Evolutionary conservation across 768 basidiomycete genomes (phyloP), one percentile per base, ranked within the genome.

Genomic region (Hygrophorus pudorinus): DNA sequence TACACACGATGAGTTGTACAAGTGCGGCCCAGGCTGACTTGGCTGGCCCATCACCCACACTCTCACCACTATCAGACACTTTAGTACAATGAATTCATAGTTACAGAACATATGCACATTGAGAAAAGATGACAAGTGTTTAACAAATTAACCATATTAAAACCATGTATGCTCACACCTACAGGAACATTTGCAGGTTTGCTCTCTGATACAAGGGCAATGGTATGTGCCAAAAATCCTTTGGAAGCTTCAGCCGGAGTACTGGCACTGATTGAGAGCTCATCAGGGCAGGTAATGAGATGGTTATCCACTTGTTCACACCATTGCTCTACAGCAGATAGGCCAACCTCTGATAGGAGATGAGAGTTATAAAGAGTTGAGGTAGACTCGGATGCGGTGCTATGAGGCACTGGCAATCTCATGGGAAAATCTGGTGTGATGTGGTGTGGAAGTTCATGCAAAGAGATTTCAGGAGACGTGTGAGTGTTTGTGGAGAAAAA

Each of bases 31-130:
- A 46, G 28, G 40, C 33, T 10, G 45, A 40, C 27, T 13, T 30
- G 14, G 40, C 20, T 39, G 45, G 45, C 13, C 45, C 45, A 31
- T 27, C 29, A 17, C 45, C 45, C n/a, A 46, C 30, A 20, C 45
- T 38, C 5, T 28, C 29, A 28, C 45, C 38, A 34, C 45, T 46
- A 16, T 16, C 13, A 34, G 13, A 34, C 17, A 12, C 13, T 34
- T 34, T 34, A 34, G 17, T 34, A 34, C 33, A 11, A 13, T 34
- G 33, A 34, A 12, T 34, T 16, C 33, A 34, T 34, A 34, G 33
- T 16, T 34, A 16, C 17, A 12, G 17, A 34, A 3, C 13, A 34
- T 34, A 34, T 16, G 17, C 17, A 34, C 33, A 34, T 34, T 34
- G 13, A 16, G 17, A 34, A 34, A 16, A 13, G 33, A 34, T 16